A percentile compares a stretch with the other conserved stretches of the same genome.
phyloP scores from a whole-genome alignment of 257 asterid species.

The Lycium barbarum region DNA sequence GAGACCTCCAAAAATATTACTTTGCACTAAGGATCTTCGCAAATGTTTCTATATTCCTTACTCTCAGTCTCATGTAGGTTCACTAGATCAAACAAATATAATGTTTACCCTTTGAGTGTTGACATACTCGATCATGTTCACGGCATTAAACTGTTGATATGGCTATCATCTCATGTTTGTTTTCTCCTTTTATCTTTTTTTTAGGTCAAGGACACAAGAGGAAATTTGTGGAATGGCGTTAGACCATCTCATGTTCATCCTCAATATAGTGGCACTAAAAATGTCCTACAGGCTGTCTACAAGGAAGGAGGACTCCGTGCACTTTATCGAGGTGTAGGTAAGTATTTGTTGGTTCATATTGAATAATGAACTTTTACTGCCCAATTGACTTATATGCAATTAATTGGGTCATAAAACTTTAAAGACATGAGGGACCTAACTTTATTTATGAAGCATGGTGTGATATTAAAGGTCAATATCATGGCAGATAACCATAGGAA shows the following conservation, averaged over 20 bases:
- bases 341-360: constrained; percentile 14
- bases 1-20: not conserved
- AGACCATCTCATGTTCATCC: constrained; percentile 53
- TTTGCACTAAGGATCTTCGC: not conserved
- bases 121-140: not conserved
- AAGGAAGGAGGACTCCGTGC: constrained; percentile 84
- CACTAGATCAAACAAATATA: not conserved
- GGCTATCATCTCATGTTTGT: not conserved
- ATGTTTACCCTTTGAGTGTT: not conserved
- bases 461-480: not conserved
- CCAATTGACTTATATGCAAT: constrained; percentile 19
- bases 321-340: constrained; percentile 96
- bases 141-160: not conserved
- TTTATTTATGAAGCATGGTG: not conserved
- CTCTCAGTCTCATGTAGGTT: constrained; percentile 6
- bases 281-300: constrained; percentile 77
- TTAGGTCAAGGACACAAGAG: constrained; percentile 68
- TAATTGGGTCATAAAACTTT: not conserved
- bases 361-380: not conserved
- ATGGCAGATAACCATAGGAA: not conserved
- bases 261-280: constrained; percentile 69
- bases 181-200: constrained; percentile 18
- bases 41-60: constrained; percentile 9
- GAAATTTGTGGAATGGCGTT: constrained; percentile 45
- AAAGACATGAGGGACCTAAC: not conserved